phyloP scores from a whole-genome alignment of 805 yeast species.

The Millerago galiae region DNA sequence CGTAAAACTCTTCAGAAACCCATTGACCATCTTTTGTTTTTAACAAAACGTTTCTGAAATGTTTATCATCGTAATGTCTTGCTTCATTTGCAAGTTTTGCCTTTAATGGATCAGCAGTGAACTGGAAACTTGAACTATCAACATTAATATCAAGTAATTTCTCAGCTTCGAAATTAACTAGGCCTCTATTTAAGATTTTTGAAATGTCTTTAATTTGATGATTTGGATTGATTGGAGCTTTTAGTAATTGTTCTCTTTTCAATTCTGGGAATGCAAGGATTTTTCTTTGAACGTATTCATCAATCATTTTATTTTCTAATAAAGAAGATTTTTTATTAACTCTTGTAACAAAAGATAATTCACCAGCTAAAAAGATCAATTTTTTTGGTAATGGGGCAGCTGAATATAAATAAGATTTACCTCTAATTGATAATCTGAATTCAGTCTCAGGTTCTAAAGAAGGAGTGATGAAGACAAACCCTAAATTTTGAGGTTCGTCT shows the following conservation, averaged over 20 bases:
- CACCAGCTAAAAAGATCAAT: conserved; percentile 36
- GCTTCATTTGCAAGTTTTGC: conserved; percentile 27
- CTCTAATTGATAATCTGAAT: conserved; percentile 32
- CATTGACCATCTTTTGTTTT: conserved; percentile 29
- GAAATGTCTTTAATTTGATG: conserved; percentile 24
- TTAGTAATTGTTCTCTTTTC: conserved; percentile 26
- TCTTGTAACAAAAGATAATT: conserved; percentile 33
- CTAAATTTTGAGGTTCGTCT: conserved; percentile 27
- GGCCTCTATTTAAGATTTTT: conserved; percentile 23
- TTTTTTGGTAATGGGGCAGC: conserved; percentile 40
- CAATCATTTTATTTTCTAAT: conserved; percentile 29
- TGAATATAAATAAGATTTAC: conserved; percentile 36
- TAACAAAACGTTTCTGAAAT: conserved; percentile 27
- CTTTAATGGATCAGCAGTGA: conserved; percentile 24
- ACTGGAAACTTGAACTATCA: conserved; percentile 20
- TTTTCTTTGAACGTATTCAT: conserved; percentile 27
- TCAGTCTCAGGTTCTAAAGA: conserved; percentile 29
- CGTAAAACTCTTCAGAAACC: conserved; percentile 39
- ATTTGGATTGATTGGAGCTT: conserved; percentile 25
- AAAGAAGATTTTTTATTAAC: conserved; percentile 27
- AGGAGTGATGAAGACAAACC: conserved; percentile 24
- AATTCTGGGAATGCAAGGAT: conserved; percentile 14
- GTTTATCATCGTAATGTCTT: conserved; percentile 23
- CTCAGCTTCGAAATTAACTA: conserved; percentile 23
- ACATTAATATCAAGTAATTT: conserved; percentile 15